Evolutionary conservation across 78 protist genomes (phyloP).

Genomic region (Dictyostelium brefeldianum): DNA sequence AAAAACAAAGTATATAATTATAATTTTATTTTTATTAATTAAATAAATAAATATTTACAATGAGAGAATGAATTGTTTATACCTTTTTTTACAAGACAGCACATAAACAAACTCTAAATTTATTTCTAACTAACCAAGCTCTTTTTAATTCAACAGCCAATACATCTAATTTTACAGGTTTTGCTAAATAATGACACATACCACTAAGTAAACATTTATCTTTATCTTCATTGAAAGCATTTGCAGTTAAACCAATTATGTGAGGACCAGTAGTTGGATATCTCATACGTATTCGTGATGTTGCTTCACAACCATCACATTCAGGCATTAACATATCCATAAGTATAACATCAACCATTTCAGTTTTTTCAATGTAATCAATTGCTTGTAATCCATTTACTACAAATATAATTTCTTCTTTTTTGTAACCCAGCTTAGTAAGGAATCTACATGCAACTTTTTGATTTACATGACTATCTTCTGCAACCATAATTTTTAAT

Average conservation of each 20-base stretch:
- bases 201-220: slow-evolving; percentile 65
- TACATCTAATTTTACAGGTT: slow-evolving; percentile 48
- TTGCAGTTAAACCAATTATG: slow-evolving; percentile 63
- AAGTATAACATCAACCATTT: slow-evolving; percentile 41
- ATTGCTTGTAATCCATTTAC: slow-evolving; percentile 56
- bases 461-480: slow-evolving; percentile 39
- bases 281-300: neutral
- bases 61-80: too few relatives aligned
- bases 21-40: too few relatives aligned
- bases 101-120: slow-evolving; percentile 37
- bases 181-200: slow-evolving; percentile 63
- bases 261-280: slow-evolving; percentile 41
- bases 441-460: slow-evolving; percentile 41
- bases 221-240: slow-evolving; percentile 41
- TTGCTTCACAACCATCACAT: slow-evolving; percentile 51
- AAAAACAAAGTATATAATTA: too few relatives aligned
- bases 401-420: slow-evolving; percentile 32
- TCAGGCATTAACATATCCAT: slow-evolving; percentile 72
- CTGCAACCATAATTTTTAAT: slow-evolving; percentile 36
- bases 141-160: slow-evolving; percentile 36
- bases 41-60: too few relatives aligned
- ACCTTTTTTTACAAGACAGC: slow-evolving; percentile 22
- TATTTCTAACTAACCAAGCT: slow-evolving; percentile 32
- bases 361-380: slow-evolving; percentile 22
- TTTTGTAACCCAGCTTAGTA: slow-evolving; percentile 24